Evolutionary conservation across 2,329 filamentous ascomycete species (phyloP), one percentile per base, ranked within the genome.

Genomic region (Calonectria naviculata): DNA sequence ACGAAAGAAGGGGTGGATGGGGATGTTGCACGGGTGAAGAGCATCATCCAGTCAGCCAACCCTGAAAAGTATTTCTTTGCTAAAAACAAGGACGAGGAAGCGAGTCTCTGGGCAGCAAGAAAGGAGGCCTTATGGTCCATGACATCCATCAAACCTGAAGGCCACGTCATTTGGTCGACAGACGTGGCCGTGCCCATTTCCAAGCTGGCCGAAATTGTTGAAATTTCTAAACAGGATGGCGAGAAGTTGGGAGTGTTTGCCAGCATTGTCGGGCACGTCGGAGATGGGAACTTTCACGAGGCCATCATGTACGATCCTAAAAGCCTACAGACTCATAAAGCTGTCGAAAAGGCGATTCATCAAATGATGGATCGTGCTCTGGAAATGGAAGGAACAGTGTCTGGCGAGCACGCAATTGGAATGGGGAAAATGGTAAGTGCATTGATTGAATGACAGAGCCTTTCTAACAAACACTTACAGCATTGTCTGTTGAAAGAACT

Each of bases 131-230:
- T 95, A 1, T 95, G 93, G 91, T 92, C 90, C 67, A 89, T 93
- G 52, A 90, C 94, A 82, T 91, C 92, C 0, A 89, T 92, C 82
- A 88, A 87, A 70, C 86, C 89, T 60, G 84, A 89, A 28, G 87
- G 88, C 0, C 86, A 87, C 2, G 89, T 93, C 75, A 89, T 95
- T 29, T 95, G 93, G 93, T 94, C 93, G 0, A 96, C 93, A 0
- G 94, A 96, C 79, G 93, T 95, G 24, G 93, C 93, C 0, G 94
- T 95, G 0, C 93, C 93, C 0, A 90, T 95, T 58, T 93, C 91
- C 19, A 86, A 87, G 44, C 83, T 96, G 72, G 90, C 93, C 1
- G 90, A 93, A 38, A 74, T 58, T 12, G 28, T 49, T 82, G 91
- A 93, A 73, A 86, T 90, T 60, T 93, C 92, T 1, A 93, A 93